A percentile compares a stretch with the other conserved stretches of the same genome.
These are phyloP conservation scores for Aspergillus nomiae DNA, from an alignment of 2,329 filamentous ascomycete genomes.

Conservation along the genomic window DNA sequence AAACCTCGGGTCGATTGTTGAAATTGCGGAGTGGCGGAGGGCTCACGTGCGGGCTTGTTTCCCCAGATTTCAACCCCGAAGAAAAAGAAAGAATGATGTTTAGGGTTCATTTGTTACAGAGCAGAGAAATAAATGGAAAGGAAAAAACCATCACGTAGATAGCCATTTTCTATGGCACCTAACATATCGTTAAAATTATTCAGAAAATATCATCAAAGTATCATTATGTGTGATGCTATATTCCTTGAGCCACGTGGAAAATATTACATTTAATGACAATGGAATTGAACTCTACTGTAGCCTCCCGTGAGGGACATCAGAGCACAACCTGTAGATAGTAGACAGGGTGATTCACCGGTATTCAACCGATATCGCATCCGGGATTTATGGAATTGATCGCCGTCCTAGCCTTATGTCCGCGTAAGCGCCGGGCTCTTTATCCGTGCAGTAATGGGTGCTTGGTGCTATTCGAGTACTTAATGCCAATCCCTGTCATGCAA, in stretches of 20 bases:
- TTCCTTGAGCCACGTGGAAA: no score
- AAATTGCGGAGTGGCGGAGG: slow-evolving; percentile 12
- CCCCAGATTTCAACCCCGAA: slow-evolving; percentile 11
- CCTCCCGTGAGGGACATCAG: background rate
- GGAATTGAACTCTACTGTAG: no score
- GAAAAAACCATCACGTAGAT: no score
- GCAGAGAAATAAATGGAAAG: no score
- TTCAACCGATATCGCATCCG: background rate
- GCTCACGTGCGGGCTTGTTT: slow-evolving; percentile 23
- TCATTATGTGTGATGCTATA: no score
- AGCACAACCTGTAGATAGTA: background rate
- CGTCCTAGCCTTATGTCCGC: background rate
- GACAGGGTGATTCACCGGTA: background rate
- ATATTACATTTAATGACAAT: no score
- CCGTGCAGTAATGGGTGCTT: background rate
- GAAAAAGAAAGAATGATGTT: background rate
- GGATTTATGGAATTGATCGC: background rate
- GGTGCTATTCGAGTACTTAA: background rate
- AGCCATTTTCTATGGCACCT: no score
- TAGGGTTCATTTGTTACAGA: no score
- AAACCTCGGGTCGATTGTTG: slow-evolving; percentile 24
- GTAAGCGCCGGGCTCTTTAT: background rate
- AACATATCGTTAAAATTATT: no score
- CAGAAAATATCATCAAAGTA: no score
- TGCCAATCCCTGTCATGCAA: background rate